Evolutionary conservation across 805 yeast genomes (phyloP).

Genomic region (Zygosaccharomyces bisporus): DNA sequence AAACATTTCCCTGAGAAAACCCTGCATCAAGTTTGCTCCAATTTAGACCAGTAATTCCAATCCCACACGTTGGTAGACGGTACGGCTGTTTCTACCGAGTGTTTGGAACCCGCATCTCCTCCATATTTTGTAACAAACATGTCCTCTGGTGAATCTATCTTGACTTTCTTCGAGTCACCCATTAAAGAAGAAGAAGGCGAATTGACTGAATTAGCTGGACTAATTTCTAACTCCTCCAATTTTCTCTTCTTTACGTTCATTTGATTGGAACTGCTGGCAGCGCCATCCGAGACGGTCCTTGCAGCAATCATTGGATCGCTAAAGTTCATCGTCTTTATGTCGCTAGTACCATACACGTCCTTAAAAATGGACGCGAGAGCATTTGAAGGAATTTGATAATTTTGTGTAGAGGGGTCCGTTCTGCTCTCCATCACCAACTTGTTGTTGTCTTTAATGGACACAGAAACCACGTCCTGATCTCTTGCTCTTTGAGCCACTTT

Average conservation of each 20-base stretch:
- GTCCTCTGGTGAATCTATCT: conserved; percentile 36
- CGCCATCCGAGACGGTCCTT: conserved; percentile 4
- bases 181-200: conserved; percentile 29
- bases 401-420: conserved; percentile 14
- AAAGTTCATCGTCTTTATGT: conserved; percentile 18
- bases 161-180: conserved; percentile 35
- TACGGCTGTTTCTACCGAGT: conserved; percentile 2
- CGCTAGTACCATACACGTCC: conserved; percentile 22
- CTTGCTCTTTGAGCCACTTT: conserved; percentile 33
- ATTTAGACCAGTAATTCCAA: conserved; percentile 33
- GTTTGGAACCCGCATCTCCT: conserved; percentile 8
- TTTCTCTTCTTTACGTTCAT: conserved; percentile 27
- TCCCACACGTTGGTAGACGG: conserved; percentile 27
- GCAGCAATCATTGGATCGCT: conserved; percentile 10
- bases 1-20: too few relatives aligned
- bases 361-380: conserved; percentile 29
- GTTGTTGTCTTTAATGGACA: conserved; percentile 22
- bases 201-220: conserved; percentile 25
- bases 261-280: conserved; percentile 3
- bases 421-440: conserved; percentile 32
- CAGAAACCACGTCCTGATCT: conserved; percentile 32
- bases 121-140: conserved; percentile 22
- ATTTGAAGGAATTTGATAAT: conserved; percentile 18
- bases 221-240: conserved; percentile 24
- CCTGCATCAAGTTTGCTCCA: conserved; percentile 4